Base-by-base conservation (phyloP, 2,329 filamentous ascomycete species). In the Colletotrichum sp. region DNA sequence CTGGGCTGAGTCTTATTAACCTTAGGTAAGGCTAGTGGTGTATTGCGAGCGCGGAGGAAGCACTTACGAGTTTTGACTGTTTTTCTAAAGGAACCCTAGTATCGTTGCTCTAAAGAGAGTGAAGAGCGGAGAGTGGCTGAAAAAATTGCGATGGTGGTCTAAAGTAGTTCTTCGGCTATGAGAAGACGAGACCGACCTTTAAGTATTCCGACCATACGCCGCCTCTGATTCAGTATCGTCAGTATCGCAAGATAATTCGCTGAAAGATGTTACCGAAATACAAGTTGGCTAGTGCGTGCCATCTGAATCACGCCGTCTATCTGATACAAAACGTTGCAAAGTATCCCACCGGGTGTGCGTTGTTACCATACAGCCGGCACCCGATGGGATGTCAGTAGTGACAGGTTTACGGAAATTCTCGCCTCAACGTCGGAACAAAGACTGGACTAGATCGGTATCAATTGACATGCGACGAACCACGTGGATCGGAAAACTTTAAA, bases 111-210 rank as follows among this genome's bases (percentile, higher is more conserved):
- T 8, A 6, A 13, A 21, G 10, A 21, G n/a, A 52, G 6, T 52
- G 44, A 52, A 52, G 10, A 3, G 18, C 6, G 5, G 39, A 3
- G 10, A 21, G n/a, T 13, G n/a, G 7, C 18, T 21, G n/a, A 8
- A 21, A 52, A 8, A 13, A 2, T 52, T 52, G 44, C 2, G 10
- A 52, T 21, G n/a, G 9, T 13, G 44, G 3, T 21, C n/a, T 5
- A 21, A 21, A 2, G n/a, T 21, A 52, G 6, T 52, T 13, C 12
- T 2, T 0, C 3, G 12, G 12, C 6, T 10, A 7, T 1, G n/a
- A 52, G n/a, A 52, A 13, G 44, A 52, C n/a, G 44, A 52, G 44
- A 21, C 3, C 44, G n/a, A 3, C 6, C 44, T 21, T 52, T 52
- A 21, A 52, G 13, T 52, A 21, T 21, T 13, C 4, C n/a, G 12